A percentile compares a stretch with the other conserved stretches of the same genome.
Conservation (phyloP, 179 eudicot species). For the Silene vulgaris region DNA sequence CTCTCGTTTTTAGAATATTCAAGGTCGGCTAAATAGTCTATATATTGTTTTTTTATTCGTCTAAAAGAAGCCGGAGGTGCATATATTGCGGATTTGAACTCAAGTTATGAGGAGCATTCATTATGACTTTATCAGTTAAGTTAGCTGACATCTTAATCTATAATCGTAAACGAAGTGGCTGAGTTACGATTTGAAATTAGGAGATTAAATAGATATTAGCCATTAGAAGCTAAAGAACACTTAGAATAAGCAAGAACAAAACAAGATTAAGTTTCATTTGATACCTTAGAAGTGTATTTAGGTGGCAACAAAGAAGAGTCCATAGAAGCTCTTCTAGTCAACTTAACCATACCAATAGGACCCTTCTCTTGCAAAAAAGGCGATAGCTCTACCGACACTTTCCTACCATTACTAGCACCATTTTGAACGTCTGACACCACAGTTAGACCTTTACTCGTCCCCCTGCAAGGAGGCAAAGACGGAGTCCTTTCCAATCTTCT, state of each 20-base stretch:
- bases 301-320: conserved; percentile 48
- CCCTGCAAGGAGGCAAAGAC: conserved; percentile 45
- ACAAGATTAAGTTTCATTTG: not conserved
- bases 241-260: not conserved
- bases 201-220: no score
- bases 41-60: no score
- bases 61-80: no score
- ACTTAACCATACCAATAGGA: conserved; percentile 32
- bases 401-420: conserved; percentile 18
- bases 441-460: conserved; percentile 6
- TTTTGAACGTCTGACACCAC: not conserved
- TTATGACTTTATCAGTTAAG: no score
- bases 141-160: no score
- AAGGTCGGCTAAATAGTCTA: no score
- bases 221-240: no score
- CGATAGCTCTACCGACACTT: conserved; percentile 19
- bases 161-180: no score
- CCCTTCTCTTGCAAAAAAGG: conserved; percentile 28
- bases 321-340: conserved; percentile 68
- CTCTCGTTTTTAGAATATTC: no score
- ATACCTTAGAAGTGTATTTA: conserved; percentile 50
- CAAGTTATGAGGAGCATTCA: no score
- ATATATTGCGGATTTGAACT: no score
- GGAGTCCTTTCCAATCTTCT: conserved; percentile 34
- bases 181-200: no score